Evolutionary conservation across 2,329 filamentous ascomycete genomes (phyloP), one percentile per base, ranked within the genome.

Genomic region (Claviceps lovelessii): DNA sequence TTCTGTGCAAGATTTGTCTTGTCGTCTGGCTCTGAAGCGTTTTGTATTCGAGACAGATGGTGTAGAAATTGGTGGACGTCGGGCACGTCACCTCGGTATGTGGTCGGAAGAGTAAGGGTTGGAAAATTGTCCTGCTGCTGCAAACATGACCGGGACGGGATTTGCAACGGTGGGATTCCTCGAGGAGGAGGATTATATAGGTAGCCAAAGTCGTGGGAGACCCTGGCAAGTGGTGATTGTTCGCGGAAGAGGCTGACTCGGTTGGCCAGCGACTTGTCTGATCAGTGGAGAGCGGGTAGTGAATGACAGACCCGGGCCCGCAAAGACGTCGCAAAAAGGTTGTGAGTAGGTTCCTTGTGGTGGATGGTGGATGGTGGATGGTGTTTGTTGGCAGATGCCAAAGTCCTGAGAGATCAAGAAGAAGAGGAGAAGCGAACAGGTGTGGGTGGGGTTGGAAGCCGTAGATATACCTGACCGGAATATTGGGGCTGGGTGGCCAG

Each of bases 41-140:
- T 28, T 28, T 49, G 51, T 8, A n/a, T 6, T 48, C 11, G 42
- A 35, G 19, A 33, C 13, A 42, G 42, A 15, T 46, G 5, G 68
- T 67, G 72, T 33, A 48, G 35, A 41, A 69, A 69, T 73, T 72
- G 73, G 68, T 70, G 68, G 67, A 69, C 70, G 69, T 69, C 73
- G 66, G 39, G 67, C 72, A 71, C 69, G 76, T 80, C 78, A 80
- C 77, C 78, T 78, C 73, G 76, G 75, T 78, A 77, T 79, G 73
- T 76, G 74, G 72, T 79, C 76, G 76, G 76, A 75, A 67, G 75
- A 75, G 73, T 74, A 76, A 74, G 73, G 75, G 70, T 73, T 76
- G 68, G 71, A 73, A 68, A 69, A 71, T 65, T 71, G 71, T 75
- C 70, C 75, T 76, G 72, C 72, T 74, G 72, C 71, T 70, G 74